Percentiles rank a stretch among this genome's conserved stretches.
These are phyloP conservation scores for Fraxinus sp. DNA, from an alignment of 305 asterid species.

Conservation along the genomic window DNA sequence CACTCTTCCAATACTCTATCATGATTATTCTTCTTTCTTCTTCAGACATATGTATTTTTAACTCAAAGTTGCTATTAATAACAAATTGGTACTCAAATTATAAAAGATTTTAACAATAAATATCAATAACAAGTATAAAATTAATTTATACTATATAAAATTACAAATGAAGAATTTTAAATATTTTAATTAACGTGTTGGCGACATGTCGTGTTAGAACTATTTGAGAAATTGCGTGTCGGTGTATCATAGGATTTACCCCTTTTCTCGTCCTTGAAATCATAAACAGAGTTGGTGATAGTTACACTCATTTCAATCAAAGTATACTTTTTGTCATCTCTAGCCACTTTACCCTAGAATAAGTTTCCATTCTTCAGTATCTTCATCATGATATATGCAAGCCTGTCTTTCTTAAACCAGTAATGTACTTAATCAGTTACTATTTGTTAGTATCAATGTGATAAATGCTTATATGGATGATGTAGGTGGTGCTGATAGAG, in stretches of 20 bases:
- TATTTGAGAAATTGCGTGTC: not conserved
- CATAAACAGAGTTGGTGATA: slow-evolving; percentile 10
- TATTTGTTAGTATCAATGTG: slow-evolving; percentile 22
- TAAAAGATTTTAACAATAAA: not conserved
- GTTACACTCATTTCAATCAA: not conserved
- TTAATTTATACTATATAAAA: not conserved
- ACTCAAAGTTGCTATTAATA: not conserved
- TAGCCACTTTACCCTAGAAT: slow-evolving; percentile 21
- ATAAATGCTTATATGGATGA: slow-evolving; percentile 15
- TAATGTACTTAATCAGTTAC: not conserved
- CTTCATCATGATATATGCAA: slow-evolving; percentile 1
- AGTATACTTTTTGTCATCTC: slow-evolving; percentile 9
- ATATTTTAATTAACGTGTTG: not conserved
- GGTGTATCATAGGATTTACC: not conserved
- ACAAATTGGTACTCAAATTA: not conserved
- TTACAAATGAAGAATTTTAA: not conserved
- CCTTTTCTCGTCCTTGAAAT: slow-evolving; percentile 14
- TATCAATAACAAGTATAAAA: not conserved
- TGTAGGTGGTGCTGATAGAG: slow-evolving; percentile 92
- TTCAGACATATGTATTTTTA: not conserved
- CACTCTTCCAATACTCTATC: not conserved
- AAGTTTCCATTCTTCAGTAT: slow-evolving; percentile 1
- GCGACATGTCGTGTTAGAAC: not conserved
- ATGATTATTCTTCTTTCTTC: not conserved
- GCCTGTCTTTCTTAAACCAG: slow-evolving; percentile 7